Evolutionary conservation across 1,284 basidiomycete species (phyloP).

Genomic region (Ganoderma sp.): DNA sequence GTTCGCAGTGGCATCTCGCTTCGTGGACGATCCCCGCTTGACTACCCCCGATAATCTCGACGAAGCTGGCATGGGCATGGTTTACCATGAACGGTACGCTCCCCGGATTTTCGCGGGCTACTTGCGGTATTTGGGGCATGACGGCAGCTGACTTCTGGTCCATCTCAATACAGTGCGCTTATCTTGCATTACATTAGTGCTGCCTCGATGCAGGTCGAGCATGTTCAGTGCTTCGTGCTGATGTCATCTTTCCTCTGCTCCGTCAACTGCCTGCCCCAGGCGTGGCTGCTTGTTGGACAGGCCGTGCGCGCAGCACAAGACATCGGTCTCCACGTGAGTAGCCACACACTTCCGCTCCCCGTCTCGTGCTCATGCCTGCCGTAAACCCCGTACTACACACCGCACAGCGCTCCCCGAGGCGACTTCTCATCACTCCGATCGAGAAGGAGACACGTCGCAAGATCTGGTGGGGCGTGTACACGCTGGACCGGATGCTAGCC

Average conservation of each 20-base stretch:
- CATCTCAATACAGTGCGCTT: conserved; percentile 62
- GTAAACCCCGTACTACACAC: conserved; percentile 17
- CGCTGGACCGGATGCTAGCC: conserved; percentile 88
- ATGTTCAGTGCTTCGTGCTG: conserved; percentile 87
- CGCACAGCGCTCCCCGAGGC: conserved; percentile 76
- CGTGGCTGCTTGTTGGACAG: conserved; percentile 89
- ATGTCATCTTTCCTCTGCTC: conserved; percentile 89
- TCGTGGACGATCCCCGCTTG: conserved; percentile 76
- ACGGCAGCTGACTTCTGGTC: conserved; percentile 31
- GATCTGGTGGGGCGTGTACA: conserved; percentile 92
- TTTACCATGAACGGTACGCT: conserved; percentile 81
- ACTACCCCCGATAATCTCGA: conserved; percentile 62
- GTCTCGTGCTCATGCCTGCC: conserved; percentile 30
- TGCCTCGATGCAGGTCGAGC: conserved; percentile 78
- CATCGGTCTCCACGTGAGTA: conserved; percentile 84
- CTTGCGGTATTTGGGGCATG: conserved; percentile 14
- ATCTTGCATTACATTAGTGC: conserved; percentile 89
- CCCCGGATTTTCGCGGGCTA: conserved; percentile 11
- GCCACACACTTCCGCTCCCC: conserved; percentile 11
- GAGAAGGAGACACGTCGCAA: conserved; percentile 89
- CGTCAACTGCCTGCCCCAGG: conserved; percentile 88
- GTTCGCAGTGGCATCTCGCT: conserved; percentile 81
- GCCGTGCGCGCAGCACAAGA: conserved; percentile 88
- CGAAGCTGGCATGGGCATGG: conserved; percentile 84
- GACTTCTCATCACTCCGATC: conserved; percentile 68